Evolutionary conservation across 352 stramenopile genomes (phyloP), one percentile per base, ranked within the genome.

Genomic region (Thalassiosira gravida): DNA sequence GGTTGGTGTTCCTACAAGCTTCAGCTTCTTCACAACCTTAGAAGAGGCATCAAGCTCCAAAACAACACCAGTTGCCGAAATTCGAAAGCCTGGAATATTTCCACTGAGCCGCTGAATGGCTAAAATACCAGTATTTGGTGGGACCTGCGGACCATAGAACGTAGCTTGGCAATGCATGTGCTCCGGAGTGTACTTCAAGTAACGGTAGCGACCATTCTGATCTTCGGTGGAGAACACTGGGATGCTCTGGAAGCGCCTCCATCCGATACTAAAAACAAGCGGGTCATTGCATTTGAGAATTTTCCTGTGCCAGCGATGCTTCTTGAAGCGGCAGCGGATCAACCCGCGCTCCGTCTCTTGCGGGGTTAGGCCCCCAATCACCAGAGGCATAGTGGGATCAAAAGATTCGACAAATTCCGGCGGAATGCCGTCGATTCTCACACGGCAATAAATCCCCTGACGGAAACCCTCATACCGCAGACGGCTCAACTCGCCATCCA

Each of bases 21-120:
- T 99, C 52, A 99, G 94, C 90, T 99, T 99, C 90, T 99, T 99
- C 66, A 99, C 96, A 29, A 99, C 94, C 69, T 95, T 95, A 63
- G 98, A 99, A 61, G 96, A 98, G 59, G 98, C 95, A 88, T 99
- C 96, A 16, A 99, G 90, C 77, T 99, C 97, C 20, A 99, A 85
- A 25, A 98, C 95, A 3, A 98, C 96, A 29, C 98, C 98, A 16
- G 97, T 99, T 13, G 95, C 95, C 49, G 96, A 96, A 70, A 99
- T 97, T 25, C 98, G 96, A 86, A 99, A 99, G 13, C 95, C 93
- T 37, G 96, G 84, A 29, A 95, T 92, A 27, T 95, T 96, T 65
- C 96, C 96, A 1, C 90, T 95, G 58, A 99, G 83, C 58, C 93
- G 95, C 88, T 99, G 96, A 91, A 99, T 99, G 0, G 97, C 96